These are phyloP conservation scores for Auricularia sp. DNA, from an alignment of 768 basidiomycete genomes.

Conservation along the genomic window DNA sequence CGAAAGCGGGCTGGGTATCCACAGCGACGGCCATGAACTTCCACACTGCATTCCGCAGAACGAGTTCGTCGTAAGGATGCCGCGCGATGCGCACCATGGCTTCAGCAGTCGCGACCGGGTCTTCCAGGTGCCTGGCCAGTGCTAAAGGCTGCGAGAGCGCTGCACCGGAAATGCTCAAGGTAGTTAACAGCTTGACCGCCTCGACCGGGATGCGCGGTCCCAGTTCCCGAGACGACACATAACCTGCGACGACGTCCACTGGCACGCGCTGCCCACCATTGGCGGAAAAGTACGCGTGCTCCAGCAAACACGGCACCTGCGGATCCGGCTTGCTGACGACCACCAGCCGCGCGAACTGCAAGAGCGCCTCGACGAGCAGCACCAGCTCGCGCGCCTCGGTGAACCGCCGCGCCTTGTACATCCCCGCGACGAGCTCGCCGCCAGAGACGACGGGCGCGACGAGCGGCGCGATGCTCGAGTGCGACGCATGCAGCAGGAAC, in stretches of 20 bases:
- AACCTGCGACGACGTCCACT: constrained; percentile 62
- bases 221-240: constrained; percentile 55
- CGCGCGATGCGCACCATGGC: constrained; percentile 62
- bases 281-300: constrained; percentile 55
- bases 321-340: constrained; percentile 55
- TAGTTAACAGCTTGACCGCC: constrained; percentile 56
- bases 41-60: constrained; percentile 72
- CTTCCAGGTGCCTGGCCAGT: constrained; percentile 66
- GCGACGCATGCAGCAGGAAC: constrained; percentile 64
- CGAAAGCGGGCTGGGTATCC: constrained; percentile 79
- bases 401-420: constrained; percentile 54
- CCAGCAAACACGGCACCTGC: constrained; percentile 40
- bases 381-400: constrained; percentile 63
- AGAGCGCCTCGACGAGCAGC: constrained; percentile 56
- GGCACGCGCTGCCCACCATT: constrained; percentile 52
- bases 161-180: constrained; percentile 51
- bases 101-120: constrained; percentile 62
- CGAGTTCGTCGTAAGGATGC: constrained; percentile 70
- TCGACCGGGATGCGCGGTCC: constrained; percentile 54
- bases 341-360: constrained; percentile 51
- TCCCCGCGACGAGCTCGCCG: constrained; percentile 43
- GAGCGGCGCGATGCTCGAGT: constrained; percentile 73
- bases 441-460: constrained; percentile 60
- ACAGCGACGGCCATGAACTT: constrained; percentile 71
- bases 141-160: constrained; percentile 53